Evolutionary conservation across 192 early-diverging fungal species (phyloP).

Genomic region (Obelidium mucronatum): DNA sequence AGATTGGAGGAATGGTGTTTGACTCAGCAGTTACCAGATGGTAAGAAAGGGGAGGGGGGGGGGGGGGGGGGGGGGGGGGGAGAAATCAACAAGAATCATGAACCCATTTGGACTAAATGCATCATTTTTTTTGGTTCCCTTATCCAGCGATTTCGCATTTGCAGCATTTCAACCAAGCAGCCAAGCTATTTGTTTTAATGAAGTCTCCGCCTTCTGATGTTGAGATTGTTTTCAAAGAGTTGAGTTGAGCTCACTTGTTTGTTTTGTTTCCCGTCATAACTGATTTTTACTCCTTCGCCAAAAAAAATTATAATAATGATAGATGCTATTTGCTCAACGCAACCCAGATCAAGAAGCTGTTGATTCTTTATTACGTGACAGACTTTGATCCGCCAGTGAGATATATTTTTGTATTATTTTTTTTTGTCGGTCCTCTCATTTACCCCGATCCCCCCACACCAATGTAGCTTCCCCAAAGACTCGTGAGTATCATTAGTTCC

Average conservation of each 20-base stretch:
- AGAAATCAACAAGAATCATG: too few species aligned
- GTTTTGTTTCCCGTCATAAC: background rate
- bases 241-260: background rate
- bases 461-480: slow-evolving; percentile 79
- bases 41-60: slow-evolving; percentile 41
- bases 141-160: slow-evolving; percentile 74
- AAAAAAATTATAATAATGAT: too few species aligned
- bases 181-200: slow-evolving; percentile 95
- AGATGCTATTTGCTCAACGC: slow-evolving; percentile 91
- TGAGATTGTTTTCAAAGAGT: slow-evolving; percentile 96
- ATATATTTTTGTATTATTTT: too few species aligned
- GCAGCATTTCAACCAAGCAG: slow-evolving; percentile 94
- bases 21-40: slow-evolving; percentile 88
- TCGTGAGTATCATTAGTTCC: slow-evolving; percentile 85
- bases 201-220: slow-evolving; percentile 89
- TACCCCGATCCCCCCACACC: background rate
- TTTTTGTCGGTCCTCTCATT: slow-evolving; percentile 31
- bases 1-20: slow-evolving; percentile 99
- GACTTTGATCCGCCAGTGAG: slow-evolving; percentile 92
- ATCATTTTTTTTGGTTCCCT: slow-evolving; percentile 8
- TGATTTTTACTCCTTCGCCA: background rate
- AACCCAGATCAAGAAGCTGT: slow-evolving; percentile 96
- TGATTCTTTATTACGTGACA: slow-evolving; percentile 93
- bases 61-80: too few species aligned
- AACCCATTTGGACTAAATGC: background rate